Conservation (phyloP, 441 rosid species). For the Viola pubescens region DNA sequence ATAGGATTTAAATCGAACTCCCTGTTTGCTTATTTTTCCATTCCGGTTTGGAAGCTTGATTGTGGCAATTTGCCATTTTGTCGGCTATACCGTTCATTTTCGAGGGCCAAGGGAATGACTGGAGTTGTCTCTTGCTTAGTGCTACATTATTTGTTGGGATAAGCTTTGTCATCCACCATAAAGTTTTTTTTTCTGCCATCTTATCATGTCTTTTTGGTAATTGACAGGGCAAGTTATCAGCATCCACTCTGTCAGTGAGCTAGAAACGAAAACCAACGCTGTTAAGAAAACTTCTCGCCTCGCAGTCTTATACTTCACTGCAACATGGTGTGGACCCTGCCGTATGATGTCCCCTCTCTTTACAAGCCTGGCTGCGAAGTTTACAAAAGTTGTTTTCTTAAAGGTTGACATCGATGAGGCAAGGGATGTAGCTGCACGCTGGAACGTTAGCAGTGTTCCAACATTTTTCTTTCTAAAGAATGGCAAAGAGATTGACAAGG, state of each 20-base stretch:
- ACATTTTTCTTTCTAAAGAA: conserved; percentile 57
- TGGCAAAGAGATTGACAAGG: conserved; percentile 73
- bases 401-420: conserved; percentile 86
- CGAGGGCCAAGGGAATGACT: too few species aligned
- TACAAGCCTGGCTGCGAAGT: conserved; percentile 51
- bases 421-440: conserved; percentile 56
- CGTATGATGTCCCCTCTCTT: conserved; percentile 72
- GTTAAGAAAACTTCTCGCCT: conserved; percentile 62
- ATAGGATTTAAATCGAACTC: too few species aligned
- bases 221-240: conserved; percentile 62
- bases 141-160: neutral
- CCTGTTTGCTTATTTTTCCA: too few species aligned
- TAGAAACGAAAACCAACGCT: conserved; percentile 59
- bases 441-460: conserved; percentile 79
- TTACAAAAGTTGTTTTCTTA: conserved; percentile 56
- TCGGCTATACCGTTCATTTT: too few species aligned
- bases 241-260: conserved; percentile 51
- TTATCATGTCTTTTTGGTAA: conserved; percentile 8
- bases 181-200: neutral
- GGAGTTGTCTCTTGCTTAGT: too few species aligned
- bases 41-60: too few species aligned
- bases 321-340: conserved; percentile 93
- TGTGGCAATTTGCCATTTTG: too few species aligned
- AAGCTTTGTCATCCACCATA: neutral
- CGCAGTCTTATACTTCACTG: conserved; percentile 73